A percentile compares a stretch with the other conserved stretches of the same genome.
Conservation (phyloP, 2,329 filamentous ascomycete species). For the Xylariaceae sp. region DNA sequence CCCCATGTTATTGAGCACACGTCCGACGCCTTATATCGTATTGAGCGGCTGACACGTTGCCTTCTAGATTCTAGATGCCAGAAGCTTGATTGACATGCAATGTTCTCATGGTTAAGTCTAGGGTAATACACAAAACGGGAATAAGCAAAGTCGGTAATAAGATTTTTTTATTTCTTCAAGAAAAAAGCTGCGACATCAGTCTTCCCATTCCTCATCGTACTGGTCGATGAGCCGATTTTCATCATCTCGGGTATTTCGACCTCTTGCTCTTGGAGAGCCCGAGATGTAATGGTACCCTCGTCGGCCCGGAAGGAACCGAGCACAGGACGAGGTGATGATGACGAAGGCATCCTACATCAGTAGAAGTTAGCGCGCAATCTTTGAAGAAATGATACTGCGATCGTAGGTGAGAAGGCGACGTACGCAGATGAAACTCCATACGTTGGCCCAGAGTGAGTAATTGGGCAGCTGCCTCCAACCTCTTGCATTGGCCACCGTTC, state of each 20-base stretch:
- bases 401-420: conserved; percentile 41
- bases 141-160: conserved; percentile 5
- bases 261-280: conserved; percentile 51
- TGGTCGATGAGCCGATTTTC: conserved; percentile 96
- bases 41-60: background rate
- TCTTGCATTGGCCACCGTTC: conserved; percentile 89
- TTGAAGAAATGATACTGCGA: conserved; percentile 17
- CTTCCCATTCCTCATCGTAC: conserved; percentile 96
- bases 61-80: background rate
- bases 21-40: background rate
- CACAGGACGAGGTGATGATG: conserved; percentile 70
- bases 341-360: conserved; percentile 62
- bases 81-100: background rate
- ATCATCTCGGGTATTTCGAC: conserved; percentile 64
- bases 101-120: conserved; percentile 6
- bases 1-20: background rate
- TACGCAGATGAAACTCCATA: conserved; percentile 83
- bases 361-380: conserved; percentile 6
- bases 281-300: conserved; percentile 70
- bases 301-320: conserved; percentile 64
- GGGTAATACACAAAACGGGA: conserved; percentile 20
- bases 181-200: conserved; percentile 47
- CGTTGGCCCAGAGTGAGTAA: conserved; percentile 87
- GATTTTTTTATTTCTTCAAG: too few species aligned
- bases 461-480: conserved; percentile 97